A percentile compares a stretch with the other conserved stretches of the same genome.
Conservation (phyloP, 129 eudicot species). For the Logfia minima region DNA sequence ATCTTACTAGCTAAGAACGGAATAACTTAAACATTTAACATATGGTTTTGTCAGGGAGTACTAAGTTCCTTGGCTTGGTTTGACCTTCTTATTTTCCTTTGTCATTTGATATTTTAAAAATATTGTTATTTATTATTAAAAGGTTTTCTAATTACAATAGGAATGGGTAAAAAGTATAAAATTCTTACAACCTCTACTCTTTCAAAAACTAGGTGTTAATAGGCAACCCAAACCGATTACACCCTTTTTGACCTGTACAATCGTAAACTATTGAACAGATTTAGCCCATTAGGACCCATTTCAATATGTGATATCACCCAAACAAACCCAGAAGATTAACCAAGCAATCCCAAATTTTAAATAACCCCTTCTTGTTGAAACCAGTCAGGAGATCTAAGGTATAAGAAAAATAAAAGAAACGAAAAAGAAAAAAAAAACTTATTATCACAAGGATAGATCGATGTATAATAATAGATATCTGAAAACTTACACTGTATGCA, state of each 20-base stretch:
- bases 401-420: not conserved
- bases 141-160: not conserved
- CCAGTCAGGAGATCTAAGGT: not conserved
- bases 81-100: not conserved
- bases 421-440: not conserved
- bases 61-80: not conserved
- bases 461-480: not conserved
- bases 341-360: not conserved
- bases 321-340: not conserved
- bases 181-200: not conserved
- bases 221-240: not conserved
- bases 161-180: too few relatives aligned
- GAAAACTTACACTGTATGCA: constrained; percentile 65
- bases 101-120: not conserved
- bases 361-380: not conserved
- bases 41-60: not conserved
- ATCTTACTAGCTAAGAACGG: not conserved
- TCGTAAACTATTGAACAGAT: too few relatives aligned
- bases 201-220: not conserved
- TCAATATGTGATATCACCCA: not conserved
- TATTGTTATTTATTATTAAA: too few relatives aligned
- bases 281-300: not conserved
- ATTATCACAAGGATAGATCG: not conserved
- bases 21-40: not conserved
- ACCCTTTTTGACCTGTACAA: not conserved